phyloP scores from a whole-genome alignment of 768 basidiomycete genomes.

The Symmetrospora coprosmae region DNA sequence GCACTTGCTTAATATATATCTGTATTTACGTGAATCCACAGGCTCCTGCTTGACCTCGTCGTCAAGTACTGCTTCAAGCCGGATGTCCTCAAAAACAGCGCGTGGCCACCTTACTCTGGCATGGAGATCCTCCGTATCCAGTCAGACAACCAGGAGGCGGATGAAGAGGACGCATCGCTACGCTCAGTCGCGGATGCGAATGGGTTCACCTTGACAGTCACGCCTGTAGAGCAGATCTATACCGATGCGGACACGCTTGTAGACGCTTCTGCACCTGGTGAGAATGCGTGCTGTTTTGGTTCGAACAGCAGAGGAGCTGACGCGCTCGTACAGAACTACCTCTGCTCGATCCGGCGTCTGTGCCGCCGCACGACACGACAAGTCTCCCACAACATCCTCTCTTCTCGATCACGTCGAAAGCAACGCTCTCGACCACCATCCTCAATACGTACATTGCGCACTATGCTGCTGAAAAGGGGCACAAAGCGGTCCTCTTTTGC shows the following conservation, averaged over 20 bases:
- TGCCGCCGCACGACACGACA: neutral
- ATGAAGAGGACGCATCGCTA: too few relatives aligned
- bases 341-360: neutral
- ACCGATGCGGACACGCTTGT: too few relatives aligned
- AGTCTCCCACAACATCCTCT: neutral
- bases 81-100: neutral
- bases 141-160: too few relatives aligned
- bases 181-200: too few relatives aligned
- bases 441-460: conserved; percentile 5
- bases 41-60: conserved; percentile 27
- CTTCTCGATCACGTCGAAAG: conserved; percentile 21
- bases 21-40: neutral
- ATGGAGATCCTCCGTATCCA: neutral
- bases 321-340: neutral
- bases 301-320: neutral
- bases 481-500: conserved; percentile 21
- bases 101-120: neutral
- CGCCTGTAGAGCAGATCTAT: too few relatives aligned
- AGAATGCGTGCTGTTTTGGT: neutral
- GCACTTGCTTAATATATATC: neutral
- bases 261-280: neutral
- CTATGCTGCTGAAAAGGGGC: neutral
- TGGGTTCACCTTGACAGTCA: too few relatives aligned
- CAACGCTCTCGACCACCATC: conserved; percentile 13
- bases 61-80: neutral